Percentiles rank a stretch among this genome's conserved stretches.
Conservation (phyloP, 352 stramenopile species). For the Pilasporangium apinafurcum region DNA sequence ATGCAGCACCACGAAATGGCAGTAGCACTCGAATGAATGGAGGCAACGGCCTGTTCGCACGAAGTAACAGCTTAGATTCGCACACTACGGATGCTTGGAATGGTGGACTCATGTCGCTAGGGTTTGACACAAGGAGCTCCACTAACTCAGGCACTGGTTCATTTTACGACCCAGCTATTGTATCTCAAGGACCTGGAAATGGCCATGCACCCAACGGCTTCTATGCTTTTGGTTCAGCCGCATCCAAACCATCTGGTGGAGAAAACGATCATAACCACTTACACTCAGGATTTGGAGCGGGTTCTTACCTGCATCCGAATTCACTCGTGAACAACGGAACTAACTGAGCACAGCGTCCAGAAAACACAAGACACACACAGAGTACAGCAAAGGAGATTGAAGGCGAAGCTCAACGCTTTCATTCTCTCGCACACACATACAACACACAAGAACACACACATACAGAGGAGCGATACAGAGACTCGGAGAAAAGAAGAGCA, state of each 20-base stretch:
- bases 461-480: slow-evolving; percentile 11
- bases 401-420: neutral
- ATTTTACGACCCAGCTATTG: slow-evolving; percentile 53
- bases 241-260: slow-evolving; percentile 18
- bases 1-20: no score
- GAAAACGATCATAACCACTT: slow-evolving; percentile 15
- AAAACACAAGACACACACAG: neutral
- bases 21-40: no score
- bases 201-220: slow-evolving; percentile 9
- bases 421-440: slow-evolving; percentile 2
- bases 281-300: slow-evolving; percentile 23
- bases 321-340: slow-evolving; percentile 47
- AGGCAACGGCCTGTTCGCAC: neutral
- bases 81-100: slow-evolving; percentile 3
- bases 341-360: slow-evolving; percentile 10
- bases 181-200: slow-evolving; percentile 20
- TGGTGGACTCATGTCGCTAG: slow-evolving; percentile 9
- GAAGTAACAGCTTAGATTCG: neutral
- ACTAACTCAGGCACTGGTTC: slow-evolving; percentile 3
- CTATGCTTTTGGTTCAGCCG: slow-evolving; percentile 30
- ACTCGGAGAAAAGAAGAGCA: slow-evolving; percentile 11
- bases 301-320: slow-evolving; percentile 25
- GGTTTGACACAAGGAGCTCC: slow-evolving; percentile 4
- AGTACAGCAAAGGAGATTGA: neutral
- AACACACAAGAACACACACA: slow-evolving; percentile 2